Percentiles rank a stretch among this genome's conserved stretches.
These are phyloP conservation scores for Daldinia bambusicola DNA, from an alignment of 495 filamentous ascomycete genomes.

Conservation along the genomic window DNA sequence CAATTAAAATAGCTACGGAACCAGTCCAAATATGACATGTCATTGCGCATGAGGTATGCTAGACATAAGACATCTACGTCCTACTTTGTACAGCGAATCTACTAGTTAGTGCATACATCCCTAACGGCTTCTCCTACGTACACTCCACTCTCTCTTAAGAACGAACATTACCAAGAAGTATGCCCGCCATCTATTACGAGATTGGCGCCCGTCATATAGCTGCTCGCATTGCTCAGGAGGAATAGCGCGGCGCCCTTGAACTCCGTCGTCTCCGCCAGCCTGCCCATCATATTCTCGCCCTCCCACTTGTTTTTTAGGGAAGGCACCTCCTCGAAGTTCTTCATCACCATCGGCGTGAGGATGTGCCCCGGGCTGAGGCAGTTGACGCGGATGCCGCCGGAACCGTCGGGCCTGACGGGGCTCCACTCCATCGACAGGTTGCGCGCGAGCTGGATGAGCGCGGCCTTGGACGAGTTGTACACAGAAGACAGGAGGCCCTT, in stretches of 20 bases:
- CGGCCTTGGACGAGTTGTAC: slow-evolving; percentile 77
- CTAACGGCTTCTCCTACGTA: not conserved
- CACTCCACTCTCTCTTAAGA: not conserved
- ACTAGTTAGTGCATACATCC: not conserved
- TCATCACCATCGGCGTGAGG: slow-evolving; percentile 74
- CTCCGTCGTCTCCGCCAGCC: slow-evolving; percentile 71
- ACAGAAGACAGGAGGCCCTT: slow-evolving; percentile 72
- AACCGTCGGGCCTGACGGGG: slow-evolving; percentile 50
- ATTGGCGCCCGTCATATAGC: slow-evolving; percentile 76
- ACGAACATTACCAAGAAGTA: slow-evolving; percentile 54
- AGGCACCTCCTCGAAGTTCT: slow-evolving; percentile 73
- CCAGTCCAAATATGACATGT: not conserved
- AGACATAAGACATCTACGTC: not conserved
- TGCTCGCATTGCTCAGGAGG: slow-evolving; percentile 71
- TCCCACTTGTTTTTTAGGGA: slow-evolving; percentile 69
- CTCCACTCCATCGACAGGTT: slow-evolving; percentile 80
- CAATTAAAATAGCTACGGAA: not conserved
- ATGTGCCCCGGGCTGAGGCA: slow-evolving; percentile 75
- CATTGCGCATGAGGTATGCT: not conserved
- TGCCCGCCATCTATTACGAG: slow-evolving; percentile 72
- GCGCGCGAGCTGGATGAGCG: slow-evolving; percentile 71
- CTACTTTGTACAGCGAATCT: not conserved
- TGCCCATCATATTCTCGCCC: slow-evolving; percentile 75
- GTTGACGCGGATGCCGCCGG: slow-evolving; percentile 73
- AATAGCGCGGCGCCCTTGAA: slow-evolving; percentile 70